These are phyloP conservation scores for Vaccinium darrowii DNA, from an alignment of 148 eudicot species.

Conservation along the genomic window DNA sequence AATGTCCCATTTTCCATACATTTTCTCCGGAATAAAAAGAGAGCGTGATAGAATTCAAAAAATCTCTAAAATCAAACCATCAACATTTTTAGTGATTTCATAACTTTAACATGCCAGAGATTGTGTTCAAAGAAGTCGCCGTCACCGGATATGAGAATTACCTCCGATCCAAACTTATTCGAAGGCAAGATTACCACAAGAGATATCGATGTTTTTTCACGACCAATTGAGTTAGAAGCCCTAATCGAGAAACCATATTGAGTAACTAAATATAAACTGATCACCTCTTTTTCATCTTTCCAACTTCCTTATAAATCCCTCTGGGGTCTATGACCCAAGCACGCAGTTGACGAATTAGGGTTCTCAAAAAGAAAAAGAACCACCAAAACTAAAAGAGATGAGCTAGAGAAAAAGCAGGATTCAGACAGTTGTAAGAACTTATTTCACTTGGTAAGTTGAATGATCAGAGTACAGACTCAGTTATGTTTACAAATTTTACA, in stretches of 20 bases:
- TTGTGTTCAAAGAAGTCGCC: no score
- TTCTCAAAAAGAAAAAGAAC: neutral
- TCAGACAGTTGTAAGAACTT: neutral
- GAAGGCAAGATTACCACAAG: no score
- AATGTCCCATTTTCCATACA: no score
- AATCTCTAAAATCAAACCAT: no score
- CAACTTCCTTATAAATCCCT: neutral
- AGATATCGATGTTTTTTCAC: no score
- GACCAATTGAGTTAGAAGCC: no score
- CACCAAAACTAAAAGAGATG: neutral
- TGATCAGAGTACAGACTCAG: slow-evolving; percentile 7
- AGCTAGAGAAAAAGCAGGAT: slow-evolving; percentile 4
- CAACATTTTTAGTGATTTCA: no score
- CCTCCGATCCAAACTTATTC: no score
- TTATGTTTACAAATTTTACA: slow-evolving; percentile 10
- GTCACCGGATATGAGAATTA: no score
- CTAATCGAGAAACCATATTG: neutral
- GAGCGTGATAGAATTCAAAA: no score
- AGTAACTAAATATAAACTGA: neutral
- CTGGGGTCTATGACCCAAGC: neutral
- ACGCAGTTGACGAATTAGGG: neutral
- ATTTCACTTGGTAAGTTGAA: slow-evolving; percentile 11
- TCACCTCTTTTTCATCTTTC: neutral
- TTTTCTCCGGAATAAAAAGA: no score
- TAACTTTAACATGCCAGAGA: no score